A percentile compares a stretch with the other conserved stretches of the same genome.
phyloP scores from a whole-genome alignment of 345 rosid species.

The Leavenworthia alabamica region DNA sequence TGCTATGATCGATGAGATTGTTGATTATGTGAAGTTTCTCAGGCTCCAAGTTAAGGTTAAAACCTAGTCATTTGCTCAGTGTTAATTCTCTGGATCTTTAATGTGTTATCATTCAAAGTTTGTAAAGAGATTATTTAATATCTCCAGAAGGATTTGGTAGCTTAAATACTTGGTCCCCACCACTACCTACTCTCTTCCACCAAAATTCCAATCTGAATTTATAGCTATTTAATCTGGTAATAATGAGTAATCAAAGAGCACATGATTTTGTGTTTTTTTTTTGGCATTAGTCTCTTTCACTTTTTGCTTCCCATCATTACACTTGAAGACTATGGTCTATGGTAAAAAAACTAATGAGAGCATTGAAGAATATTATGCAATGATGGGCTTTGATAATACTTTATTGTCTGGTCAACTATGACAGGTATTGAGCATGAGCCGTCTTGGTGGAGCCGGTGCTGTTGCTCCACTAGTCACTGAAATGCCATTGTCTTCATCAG shows the following conservation, averaged over 20 bases:
- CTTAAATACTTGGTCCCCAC: conserved; percentile 31
- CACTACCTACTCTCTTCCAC: conserved; percentile 12
- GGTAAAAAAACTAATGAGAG: conserved; percentile 2
- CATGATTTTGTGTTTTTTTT: conserved; percentile 14
- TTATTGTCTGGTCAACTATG: conserved; percentile 14
- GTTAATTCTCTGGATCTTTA: not conserved
- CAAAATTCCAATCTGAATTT: conserved; percentile 5
- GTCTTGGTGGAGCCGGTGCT: conserved; percentile 97
- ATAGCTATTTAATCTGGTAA: conserved; percentile 12
- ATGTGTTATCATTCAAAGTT: not conserved
- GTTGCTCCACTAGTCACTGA: conserved; percentile 97
- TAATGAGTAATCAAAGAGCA: conserved; percentile 15
- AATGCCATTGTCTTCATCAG: conserved; percentile 64
- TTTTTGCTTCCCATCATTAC: conserved; percentile 14
- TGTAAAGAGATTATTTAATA: conserved; percentile 15
- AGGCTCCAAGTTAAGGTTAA: conserved; percentile 98
- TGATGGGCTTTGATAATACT: conserved; percentile 13
- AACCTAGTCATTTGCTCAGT: not conserved
- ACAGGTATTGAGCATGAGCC: conserved; percentile 98
- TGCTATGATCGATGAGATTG: conserved; percentile 97
- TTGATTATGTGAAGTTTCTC: conserved; percentile 96
- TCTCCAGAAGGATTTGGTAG: conserved; percentile 9
- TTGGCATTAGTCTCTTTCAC: conserved; percentile 17
- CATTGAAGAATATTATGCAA: conserved; percentile 11
- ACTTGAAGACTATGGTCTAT: conserved; percentile 1